phyloP scores from a whole-genome alignment of 2,329 filamentous ascomycete species.

The Corinectria fuckeliana region DNA sequence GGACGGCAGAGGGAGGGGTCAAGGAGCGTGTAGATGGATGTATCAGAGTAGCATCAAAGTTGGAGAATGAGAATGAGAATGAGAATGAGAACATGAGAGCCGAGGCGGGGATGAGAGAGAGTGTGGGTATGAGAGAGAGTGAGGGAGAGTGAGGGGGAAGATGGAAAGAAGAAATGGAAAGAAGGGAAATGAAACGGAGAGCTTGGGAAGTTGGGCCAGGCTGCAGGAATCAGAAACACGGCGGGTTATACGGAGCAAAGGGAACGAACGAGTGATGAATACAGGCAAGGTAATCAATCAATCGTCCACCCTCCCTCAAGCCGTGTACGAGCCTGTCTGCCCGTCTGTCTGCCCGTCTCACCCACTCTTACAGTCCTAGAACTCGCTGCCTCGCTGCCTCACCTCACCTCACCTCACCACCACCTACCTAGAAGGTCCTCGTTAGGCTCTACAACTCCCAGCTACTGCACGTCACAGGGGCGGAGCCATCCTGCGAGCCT shows the following conservation, averaged over 20 bases:
- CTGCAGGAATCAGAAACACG: neutral
- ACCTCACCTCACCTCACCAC: neutral
- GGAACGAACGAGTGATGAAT: neutral
- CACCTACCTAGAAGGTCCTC: neutral
- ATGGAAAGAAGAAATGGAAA: neutral
- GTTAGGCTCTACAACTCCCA: neutral
- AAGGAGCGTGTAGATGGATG: neutral
- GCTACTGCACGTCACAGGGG: slow-evolving; percentile 23
- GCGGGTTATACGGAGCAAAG: neutral
- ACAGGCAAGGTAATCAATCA: neutral
- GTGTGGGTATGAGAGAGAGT: slow-evolving; percentile 4
- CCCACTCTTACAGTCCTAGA: neutral
- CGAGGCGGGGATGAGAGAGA: slow-evolving; percentile 5
- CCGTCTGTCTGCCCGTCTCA: neutral
- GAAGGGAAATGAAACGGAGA: neutral
- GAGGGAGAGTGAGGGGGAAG: neutral
- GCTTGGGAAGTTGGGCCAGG: neutral
- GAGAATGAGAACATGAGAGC: slow-evolving; percentile 1
- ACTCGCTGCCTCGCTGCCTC: neutral
- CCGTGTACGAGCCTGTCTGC: neutral
- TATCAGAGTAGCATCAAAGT: neutral
- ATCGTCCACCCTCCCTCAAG: neutral
- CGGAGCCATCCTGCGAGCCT: slow-evolving; percentile 14
- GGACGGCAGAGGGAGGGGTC: neutral
- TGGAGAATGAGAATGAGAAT: neutral